phyloP scores from a whole-genome alignment of 2,329 filamentous ascomycete genomes.

The Fusarium camptoceras region DNA sequence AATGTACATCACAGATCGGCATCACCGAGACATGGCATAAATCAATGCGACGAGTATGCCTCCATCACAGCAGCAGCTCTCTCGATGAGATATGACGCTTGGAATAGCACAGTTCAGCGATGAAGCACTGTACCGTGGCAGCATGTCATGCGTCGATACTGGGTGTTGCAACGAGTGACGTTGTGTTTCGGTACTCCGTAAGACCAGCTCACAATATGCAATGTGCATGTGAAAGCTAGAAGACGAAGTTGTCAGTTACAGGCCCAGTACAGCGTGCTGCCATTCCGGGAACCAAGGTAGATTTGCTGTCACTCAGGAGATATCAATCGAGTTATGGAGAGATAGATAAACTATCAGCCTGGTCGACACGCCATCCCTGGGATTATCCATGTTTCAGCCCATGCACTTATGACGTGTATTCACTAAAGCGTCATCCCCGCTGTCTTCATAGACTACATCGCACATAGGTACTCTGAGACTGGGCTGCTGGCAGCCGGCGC shows the following conservation, averaged over 20 bases:
- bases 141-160: constrained; percentile 22
- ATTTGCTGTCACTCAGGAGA: not conserved
- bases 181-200: constrained; percentile 3
- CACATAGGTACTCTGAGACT: not conserved
- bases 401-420: constrained; percentile 29
- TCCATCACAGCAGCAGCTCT: constrained; percentile 1
- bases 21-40: not conserved
- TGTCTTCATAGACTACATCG: constrained; percentile 15
- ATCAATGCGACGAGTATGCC: constrained; percentile 11
- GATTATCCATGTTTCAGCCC: not conserved
- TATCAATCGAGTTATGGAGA: not conserved
- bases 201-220: not conserved
- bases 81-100: constrained; percentile 11
- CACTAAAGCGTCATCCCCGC: constrained; percentile 8
- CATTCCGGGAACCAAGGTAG: not conserved
- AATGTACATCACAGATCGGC: constrained; percentile 14
- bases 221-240: constrained; percentile 1
- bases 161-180: constrained; percentile 11
- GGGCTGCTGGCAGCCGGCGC: not conserved
- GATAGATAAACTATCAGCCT: not conserved
- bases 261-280: not conserved
- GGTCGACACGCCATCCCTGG: not conserved
- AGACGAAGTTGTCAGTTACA: not conserved
- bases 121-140: not conserved
- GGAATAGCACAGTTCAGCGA: constrained; percentile 5